phyloP scores from a whole-genome alignment of 331 rosid species.

The Malus hybrid region DNA sequence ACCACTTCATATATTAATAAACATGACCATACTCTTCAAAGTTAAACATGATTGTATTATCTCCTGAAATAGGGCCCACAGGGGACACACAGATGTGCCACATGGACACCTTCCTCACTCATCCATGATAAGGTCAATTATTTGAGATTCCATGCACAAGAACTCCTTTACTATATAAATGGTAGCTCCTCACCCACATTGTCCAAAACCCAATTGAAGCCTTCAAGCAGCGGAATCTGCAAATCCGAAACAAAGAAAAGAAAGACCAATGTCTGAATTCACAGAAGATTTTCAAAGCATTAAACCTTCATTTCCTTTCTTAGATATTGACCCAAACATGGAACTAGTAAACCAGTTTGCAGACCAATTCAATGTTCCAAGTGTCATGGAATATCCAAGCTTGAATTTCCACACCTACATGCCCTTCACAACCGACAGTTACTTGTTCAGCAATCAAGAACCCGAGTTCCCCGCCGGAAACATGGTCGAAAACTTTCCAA shows the following conservation, averaged over 20 bases:
- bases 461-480: slow-evolving; percentile 30
- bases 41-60: slow-evolving; percentile 26
- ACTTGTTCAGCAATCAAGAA: slow-evolving; percentile 27
- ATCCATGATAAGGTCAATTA: neutral
- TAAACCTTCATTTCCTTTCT: slow-evolving; percentile 49
- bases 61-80: slow-evolving; percentile 37
- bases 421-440: slow-evolving; percentile 44
- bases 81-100: slow-evolving; percentile 49
- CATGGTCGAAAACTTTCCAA: slow-evolving; percentile 31
- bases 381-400: slow-evolving; percentile 36
- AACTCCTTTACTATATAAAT: slow-evolving; percentile 50
- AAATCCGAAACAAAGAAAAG: neutral
- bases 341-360: slow-evolving; percentile 46
- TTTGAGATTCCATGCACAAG: neutral
- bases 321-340: slow-evolving; percentile 53
- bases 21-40: no score
- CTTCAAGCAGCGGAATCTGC: neutral
- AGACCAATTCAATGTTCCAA: slow-evolving; percentile 27
- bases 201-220: slow-evolving; percentile 26
- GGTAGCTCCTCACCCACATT: slow-evolving; percentile 29
- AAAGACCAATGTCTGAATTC: slow-evolving; percentile 61
- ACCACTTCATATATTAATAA: no score
- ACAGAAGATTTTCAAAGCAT: slow-evolving; percentile 45
- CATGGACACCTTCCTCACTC: slow-evolving; percentile 46
- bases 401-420: slow-evolving; percentile 34